phyloP scores from a whole-genome alignment of 73 alveolate genomes.

The Symbiodinium natans region DNA sequence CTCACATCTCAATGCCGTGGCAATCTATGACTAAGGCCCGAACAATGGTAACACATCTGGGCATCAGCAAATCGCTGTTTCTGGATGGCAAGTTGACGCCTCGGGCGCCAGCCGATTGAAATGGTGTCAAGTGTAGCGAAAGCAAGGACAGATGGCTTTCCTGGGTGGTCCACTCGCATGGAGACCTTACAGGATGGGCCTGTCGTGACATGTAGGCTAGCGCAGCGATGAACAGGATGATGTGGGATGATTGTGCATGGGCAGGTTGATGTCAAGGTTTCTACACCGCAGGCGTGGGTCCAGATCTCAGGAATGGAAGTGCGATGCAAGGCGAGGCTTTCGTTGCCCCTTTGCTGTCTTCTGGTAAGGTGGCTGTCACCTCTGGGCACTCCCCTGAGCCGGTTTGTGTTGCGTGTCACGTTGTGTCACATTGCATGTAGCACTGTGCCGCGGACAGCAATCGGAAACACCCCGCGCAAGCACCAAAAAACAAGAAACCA shows the following conservation, averaged over 20 bases:
- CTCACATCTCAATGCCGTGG: too few relatives aligned
- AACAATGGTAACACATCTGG: slow-evolving; percentile 57
- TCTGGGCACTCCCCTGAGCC: slow-evolving; percentile 8
- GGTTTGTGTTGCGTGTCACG: too few relatives aligned
- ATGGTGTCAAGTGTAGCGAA: neutral
- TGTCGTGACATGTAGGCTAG: too few relatives aligned
- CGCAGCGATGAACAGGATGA: too few relatives aligned
- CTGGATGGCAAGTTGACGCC: slow-evolving; percentile 17
- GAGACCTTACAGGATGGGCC: neutral
- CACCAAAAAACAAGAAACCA: too few relatives aligned
- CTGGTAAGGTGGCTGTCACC: neutral
- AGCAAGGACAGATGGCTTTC: neutral
- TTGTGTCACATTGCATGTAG: too few relatives aligned
- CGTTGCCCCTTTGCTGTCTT: too few relatives aligned
- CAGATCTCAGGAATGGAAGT: neutral
- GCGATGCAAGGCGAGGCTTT: too few relatives aligned
- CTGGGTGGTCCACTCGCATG: neutral
- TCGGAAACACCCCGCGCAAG: too few relatives aligned
- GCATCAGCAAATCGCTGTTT: slow-evolving; percentile 36
- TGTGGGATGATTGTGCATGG: too few relatives aligned
- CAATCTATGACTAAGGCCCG: slow-evolving; percentile 30
- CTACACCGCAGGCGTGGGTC: slow-evolving; percentile 18
- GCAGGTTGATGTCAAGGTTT: neutral
- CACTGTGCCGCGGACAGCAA: neutral
- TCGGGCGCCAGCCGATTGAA: neutral